These are phyloP conservation scores for Macaranga tanarius DNA, from an alignment of 441 rosid species.

Conservation along the genomic window DNA sequence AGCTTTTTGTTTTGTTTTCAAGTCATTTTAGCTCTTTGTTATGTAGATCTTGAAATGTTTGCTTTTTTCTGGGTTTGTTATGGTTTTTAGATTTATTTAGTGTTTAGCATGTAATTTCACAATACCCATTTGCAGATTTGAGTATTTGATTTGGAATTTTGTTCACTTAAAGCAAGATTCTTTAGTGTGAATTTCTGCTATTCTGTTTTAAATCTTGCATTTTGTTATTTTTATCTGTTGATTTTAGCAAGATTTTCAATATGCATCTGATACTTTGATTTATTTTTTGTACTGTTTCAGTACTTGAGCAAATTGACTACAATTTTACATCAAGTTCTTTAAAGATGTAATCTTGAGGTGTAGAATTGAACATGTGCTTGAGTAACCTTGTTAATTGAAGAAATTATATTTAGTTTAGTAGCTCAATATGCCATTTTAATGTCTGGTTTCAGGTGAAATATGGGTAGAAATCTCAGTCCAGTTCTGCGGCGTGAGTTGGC, in stretches of 20 bases:
- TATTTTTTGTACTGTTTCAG: neutral
- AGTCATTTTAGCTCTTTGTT: neutral
- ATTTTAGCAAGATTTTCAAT: neutral
- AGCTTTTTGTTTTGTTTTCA: neutral
- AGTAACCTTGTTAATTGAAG: neutral
- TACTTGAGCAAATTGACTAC: neutral
- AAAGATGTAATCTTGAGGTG: neutral
- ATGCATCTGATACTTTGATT: neutral
- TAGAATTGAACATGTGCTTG: neutral
- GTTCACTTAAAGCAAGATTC: neutral
- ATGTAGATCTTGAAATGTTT: neutral
- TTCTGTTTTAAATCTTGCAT: neutral
- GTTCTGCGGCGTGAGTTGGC: constrained; percentile 68
- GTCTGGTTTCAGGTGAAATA: constrained; percentile 40
- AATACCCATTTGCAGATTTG: neutral
- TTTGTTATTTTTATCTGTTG: neutral
- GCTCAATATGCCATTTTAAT: neutral
- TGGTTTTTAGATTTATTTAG: neutral
- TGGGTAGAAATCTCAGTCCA: constrained; percentile 81
- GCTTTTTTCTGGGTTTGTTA: neutral
- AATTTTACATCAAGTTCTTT: constrained; percentile 1
- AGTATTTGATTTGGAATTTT: neutral
- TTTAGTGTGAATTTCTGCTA: neutral
- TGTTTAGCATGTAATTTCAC: neutral
- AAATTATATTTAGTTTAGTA: neutral